Evolutionary conservation across 2,329 filamentous ascomycete species (phyloP).

Genomic region (Xylariaceae sp.): DNA sequence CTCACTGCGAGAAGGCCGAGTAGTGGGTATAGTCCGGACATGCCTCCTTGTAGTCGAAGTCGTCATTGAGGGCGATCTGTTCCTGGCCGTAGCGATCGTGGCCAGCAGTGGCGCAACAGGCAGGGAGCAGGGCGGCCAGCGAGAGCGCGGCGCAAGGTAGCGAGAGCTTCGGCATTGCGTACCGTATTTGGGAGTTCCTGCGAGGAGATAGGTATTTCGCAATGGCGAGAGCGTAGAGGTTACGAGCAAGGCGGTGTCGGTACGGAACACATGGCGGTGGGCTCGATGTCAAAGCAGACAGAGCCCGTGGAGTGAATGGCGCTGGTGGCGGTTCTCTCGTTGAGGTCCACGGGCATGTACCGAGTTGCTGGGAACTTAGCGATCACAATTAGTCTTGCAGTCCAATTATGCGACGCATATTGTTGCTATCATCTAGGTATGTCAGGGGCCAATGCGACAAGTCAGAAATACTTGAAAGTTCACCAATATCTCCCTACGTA

Average conservation of each 20-base stretch:
- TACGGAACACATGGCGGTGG: background rate
- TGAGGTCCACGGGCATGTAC: too few species aligned
- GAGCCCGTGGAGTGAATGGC: too few species aligned
- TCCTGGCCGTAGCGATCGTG: constrained; percentile 25
- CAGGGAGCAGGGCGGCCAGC: constrained; percentile 15
- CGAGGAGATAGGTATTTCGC: background rate
- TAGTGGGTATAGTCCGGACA: constrained; percentile 65
- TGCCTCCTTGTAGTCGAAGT: constrained; percentile 37
- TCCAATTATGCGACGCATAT: too few species aligned
- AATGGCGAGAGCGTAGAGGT: background rate
- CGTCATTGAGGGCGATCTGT: constrained; percentile 30
- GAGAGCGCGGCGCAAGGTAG: constrained; percentile 10
- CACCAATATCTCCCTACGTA: too few species aligned
- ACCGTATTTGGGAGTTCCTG: background rate
- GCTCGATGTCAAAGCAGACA: too few species aligned
- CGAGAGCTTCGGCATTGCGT: constrained; percentile 3
- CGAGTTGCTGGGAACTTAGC: too few species aligned
- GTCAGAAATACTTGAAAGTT: too few species aligned
- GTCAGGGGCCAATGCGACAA: too few species aligned
- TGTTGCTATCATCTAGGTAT: too few species aligned
- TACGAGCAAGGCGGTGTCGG: constrained; percentile 1
- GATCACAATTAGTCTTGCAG: too few species aligned
- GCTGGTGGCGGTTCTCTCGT: too few species aligned
- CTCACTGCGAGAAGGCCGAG: constrained; percentile 55
- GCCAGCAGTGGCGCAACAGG: constrained; percentile 9